These are phyloP conservation scores for Nicotiana tomentosiformis DNA, from an alignment of 257 asterid genomes.

Conservation along the genomic window DNA sequence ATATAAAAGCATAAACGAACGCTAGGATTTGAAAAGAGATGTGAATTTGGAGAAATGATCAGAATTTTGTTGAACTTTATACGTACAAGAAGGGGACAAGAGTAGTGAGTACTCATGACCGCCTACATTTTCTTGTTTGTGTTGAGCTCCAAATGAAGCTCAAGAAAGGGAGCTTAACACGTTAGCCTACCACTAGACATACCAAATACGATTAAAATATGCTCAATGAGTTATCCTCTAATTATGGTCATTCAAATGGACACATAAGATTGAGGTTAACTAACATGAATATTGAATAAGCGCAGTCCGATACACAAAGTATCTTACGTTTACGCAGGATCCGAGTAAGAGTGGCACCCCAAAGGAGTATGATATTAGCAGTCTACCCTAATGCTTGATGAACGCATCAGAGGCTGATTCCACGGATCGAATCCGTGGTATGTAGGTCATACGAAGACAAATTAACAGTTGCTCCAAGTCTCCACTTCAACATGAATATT, in stretches of 20 bases:
- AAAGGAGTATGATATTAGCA: too few relatives aligned
- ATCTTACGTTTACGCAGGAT: accelerated
- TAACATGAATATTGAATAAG: not conserved
- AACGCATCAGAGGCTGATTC: too few relatives aligned
- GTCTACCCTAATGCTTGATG: too few relatives aligned
- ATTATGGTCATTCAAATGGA: not conserved
- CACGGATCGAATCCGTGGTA: accelerated
- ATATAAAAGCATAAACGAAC: not conserved
- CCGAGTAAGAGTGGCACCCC: accelerated
- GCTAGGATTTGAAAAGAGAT: not conserved
- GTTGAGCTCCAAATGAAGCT: not conserved
- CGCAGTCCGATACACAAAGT: too few relatives aligned
- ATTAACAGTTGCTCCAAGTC: too few relatives aligned
- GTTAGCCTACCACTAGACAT: not conserved
- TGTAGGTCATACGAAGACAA: too few relatives aligned
- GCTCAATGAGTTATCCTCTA: not conserved
- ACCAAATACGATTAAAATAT: not conserved
- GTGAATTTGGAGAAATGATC: not conserved
- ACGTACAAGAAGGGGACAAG: not conserved
- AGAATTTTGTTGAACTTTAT: conserved; percentile 1
- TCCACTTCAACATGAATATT: too few relatives aligned
- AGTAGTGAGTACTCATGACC: not conserved
- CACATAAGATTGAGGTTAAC: not conserved
- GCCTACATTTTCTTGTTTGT: not conserved
- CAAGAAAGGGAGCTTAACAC: not conserved